A percentile compares a stretch with the other conserved stretches of the same genome.
Conservation (phyloP, 352 stramenopile species). For the Globisporangium megalacanthum region DNA sequence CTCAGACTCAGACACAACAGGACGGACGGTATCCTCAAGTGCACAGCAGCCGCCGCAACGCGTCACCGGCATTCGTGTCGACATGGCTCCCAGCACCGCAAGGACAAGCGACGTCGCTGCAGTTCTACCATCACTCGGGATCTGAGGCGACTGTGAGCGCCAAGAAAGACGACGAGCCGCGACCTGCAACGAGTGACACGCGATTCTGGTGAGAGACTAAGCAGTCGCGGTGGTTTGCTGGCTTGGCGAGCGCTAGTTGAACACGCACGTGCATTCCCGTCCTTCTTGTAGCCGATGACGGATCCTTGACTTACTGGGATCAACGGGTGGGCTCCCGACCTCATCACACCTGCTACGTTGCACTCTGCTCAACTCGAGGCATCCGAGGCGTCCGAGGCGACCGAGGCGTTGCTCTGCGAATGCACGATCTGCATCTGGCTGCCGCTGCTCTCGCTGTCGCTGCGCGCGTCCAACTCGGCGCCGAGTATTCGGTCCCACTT, state of each 20-base stretch:
- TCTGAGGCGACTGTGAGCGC: constrained; percentile 1
- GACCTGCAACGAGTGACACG: constrained; percentile 25
- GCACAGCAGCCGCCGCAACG: constrained; percentile 1
- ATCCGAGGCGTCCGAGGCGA: constrained; percentile 1
- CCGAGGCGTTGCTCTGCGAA: constrained; percentile 7
- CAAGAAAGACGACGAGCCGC: constrained; percentile 49
- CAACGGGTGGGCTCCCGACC: neutral
- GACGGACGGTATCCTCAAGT: neutral
- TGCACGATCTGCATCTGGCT: constrained; percentile 8
- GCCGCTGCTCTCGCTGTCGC: constrained; percentile 2
- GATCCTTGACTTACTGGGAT: too few relatives aligned
- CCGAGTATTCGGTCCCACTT: constrained; percentile 75
- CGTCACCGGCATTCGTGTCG: constrained; percentile 2
- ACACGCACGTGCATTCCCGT: neutral
- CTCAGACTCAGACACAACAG: neutral
- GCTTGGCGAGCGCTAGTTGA: neutral
- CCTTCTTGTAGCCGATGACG: neutral
- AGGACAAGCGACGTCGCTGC: neutral
- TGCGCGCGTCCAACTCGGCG: constrained; percentile 22
- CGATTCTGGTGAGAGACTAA: constrained; percentile 6
- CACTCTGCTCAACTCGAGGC: neutral
- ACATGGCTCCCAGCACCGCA: neutral
- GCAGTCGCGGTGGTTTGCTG: neutral
- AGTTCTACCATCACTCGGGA: neutral
- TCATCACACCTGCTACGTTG: neutral